phyloP scores from a whole-genome alignment of 768 basidiomycete species.

The Russula abietina region DNA sequence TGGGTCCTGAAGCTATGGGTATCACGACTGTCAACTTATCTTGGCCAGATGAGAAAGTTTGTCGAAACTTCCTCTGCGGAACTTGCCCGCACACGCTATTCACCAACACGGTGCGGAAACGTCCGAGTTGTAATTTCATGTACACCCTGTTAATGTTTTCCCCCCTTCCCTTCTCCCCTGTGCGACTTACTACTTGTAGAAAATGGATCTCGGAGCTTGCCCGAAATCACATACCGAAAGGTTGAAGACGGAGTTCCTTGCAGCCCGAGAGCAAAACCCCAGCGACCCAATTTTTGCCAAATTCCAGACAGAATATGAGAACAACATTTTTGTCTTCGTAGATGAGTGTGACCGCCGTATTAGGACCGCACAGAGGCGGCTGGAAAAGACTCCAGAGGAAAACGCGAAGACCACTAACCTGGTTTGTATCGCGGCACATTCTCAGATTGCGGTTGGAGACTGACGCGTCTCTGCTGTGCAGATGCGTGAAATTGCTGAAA shows the following conservation, averaged over 20 bases:
- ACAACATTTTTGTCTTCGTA: conserved; percentile 92
- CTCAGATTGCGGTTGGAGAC: not conserved
- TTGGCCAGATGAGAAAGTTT: conserved; percentile 96
- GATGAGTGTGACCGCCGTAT: conserved; percentile 98
- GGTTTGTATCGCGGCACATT: conserved; percentile 40
- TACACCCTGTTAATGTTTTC: not conserved
- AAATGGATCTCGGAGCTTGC: conserved; percentile 99
- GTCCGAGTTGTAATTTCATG: not conserved
- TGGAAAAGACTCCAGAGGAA: conserved; percentile 99
- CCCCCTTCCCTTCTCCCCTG: not conserved
- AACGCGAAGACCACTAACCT: conserved; percentile 98
- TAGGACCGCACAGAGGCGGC: conserved; percentile 82
- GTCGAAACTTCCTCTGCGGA: conserved; percentile 95
- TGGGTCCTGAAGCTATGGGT: conserved; percentile 99
- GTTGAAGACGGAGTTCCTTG: conserved; percentile 83
- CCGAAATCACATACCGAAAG: conserved; percentile 95
- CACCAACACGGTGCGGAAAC: conserved; percentile 86
- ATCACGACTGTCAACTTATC: conserved; percentile 86
- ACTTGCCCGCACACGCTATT: conserved; percentile 98
- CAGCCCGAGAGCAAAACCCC: conserved; percentile 69
- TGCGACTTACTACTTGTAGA: conserved; percentile 43
- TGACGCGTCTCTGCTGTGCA: conserved; percentile 29
- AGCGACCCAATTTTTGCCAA: conserved; percentile 75
- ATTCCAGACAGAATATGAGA: conserved; percentile 94
- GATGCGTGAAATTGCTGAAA: conserved; percentile 99